Percentiles rank a stretch among this genome's conserved stretches.
These are phyloP conservation scores for Chenopodium album DNA, from an alignment of 148 eudicot species.

Conservation along the genomic window DNA sequence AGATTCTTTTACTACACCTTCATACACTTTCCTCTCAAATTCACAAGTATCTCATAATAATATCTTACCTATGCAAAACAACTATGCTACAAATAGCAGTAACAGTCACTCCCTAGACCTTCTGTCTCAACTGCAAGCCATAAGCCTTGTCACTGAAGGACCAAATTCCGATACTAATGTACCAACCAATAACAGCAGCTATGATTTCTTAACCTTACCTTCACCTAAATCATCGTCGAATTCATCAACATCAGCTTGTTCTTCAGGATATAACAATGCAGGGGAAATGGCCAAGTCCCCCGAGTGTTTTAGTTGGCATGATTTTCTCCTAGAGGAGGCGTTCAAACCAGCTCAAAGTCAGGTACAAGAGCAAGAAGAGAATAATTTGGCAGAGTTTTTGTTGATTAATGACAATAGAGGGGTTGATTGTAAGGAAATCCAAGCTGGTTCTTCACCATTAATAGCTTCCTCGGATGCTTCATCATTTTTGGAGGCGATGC, in stretches of 20 bases:
- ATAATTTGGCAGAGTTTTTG: background rate
- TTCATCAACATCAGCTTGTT: conserved; percentile 35
- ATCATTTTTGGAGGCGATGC: conserved; percentile 57
- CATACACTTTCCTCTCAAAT: conserved; percentile 17
- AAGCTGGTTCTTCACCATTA: background rate
- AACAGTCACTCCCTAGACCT: conserved; percentile 44
- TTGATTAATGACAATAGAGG: conserved; percentile 5
- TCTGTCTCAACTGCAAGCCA: conserved; percentile 63
- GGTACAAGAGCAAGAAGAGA: conserved; percentile 17
- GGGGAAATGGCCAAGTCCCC: conserved; percentile 21
- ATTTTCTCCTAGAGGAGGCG: conserved; percentile 65
- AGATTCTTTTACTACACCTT: conserved; percentile 11
- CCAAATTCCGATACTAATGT: conserved; percentile 15
- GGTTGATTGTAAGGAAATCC: conserved; percentile 5
- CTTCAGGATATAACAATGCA: conserved; percentile 25
- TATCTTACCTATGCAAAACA: conserved; percentile 7
- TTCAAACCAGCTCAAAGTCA: conserved; percentile 21
- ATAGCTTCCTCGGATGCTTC: conserved; percentile 26
- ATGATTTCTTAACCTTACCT: background rate
- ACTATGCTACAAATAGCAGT: conserved; percentile 2
- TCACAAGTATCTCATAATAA: conserved; percentile 7
- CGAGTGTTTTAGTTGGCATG: conserved; percentile 56
- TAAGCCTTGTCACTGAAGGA: conserved; percentile 52
- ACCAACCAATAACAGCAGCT: background rate
- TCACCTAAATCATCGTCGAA: conserved; percentile 22